Percentiles rank a stretch among this genome's conserved stretches.
Conservation (phyloP, 495 filamentous ascomycete genomes). For the Physcia stellaris region DNA sequence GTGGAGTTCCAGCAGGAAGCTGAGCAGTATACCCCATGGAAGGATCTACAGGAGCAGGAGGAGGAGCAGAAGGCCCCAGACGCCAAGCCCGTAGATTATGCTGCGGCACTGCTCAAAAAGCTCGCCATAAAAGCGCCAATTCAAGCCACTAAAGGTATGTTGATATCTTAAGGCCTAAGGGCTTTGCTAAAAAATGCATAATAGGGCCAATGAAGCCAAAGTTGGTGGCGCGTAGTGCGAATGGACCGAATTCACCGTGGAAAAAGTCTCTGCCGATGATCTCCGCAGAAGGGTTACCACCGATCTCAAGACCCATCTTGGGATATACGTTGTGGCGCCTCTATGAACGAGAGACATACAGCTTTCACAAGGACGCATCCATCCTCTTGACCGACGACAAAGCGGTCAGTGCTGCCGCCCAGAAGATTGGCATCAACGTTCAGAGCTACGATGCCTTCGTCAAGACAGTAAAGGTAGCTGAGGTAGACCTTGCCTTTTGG, state of each 20-base stretch:
- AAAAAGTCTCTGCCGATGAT: conserved; percentile 15
- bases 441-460: no score
- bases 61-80: conserved; percentile 7
- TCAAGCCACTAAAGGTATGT: conserved; percentile 2
- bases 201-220: conserved; percentile 14
- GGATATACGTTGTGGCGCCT: conserved; percentile 15
- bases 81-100: conserved; percentile 11
- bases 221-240: conserved; percentile 10
- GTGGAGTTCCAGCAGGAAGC: conserved; percentile 10
- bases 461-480: no score
- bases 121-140: conserved; percentile 9
- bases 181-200: no score
- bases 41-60: conserved; percentile 11
- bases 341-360: conserved; percentile 12
- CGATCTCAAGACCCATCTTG: conserved; percentile 9
- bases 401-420: conserved; percentile 4
- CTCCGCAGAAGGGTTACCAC: conserved; percentile 12
- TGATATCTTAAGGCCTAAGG: no score
- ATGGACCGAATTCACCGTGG: conserved; percentile 12
- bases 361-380: conserved; percentile 10
- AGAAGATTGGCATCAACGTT: conserved; percentile 10
- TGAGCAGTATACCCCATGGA: conserved; percentile 16
- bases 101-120: conserved; percentile 13
- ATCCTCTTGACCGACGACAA: conserved; percentile 11
- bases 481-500: conserved; percentile 1